Evolutionary conservation across 1,284 basidiomycete species (phyloP), one percentile per base, ranked within the genome.

Genomic region (Apiotrichum montevideense): DNA sequence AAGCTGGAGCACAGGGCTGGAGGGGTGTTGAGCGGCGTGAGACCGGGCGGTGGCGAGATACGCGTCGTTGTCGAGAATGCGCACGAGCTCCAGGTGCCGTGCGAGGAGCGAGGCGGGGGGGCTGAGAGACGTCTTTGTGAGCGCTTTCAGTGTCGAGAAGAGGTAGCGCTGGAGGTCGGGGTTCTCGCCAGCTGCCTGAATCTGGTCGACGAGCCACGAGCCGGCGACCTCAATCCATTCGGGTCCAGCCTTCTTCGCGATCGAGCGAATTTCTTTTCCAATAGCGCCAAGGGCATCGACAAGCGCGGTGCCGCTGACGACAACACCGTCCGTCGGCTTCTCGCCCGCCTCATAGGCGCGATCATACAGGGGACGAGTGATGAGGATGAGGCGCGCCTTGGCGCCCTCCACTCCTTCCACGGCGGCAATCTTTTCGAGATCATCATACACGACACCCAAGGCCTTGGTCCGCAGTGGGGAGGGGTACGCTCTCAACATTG

Each of bases 401-500:
- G 51, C 58, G 1, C 39, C 54, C 21, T 52, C 51, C 1, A 40
- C 56, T 1, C 47, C 57, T n/a, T 51, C 55, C 8, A 15, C 37
- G 2, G 53, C 56, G 9, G 50, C 42, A 11, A 63, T 37, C n/a
- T 21, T 37, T 45, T 61, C 61, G 35, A 77, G 50, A 34, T 73
- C 68, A 11, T 59, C 65, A 52, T 76, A 75, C 0, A 77, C 61
- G 10, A 64, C 62, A 1, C 61, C 63, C 9, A 76, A 56, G 13
- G 72, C 65, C 51, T 65, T 67, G 3, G 51, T 40, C 29, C 76
- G 49, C 37, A 78, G 54, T 5, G 73, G 69, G 33, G 70, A 73
- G 1, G 77, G 77, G 58, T 77, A 78, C 6, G 49, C 46, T 48
- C 75, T 57, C 34, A 77, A 59, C 48, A 77, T 61, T 1, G 51